Conservation (phyloP, 805 yeast genomes). For the Schwanniomyces sp. region DNA sequence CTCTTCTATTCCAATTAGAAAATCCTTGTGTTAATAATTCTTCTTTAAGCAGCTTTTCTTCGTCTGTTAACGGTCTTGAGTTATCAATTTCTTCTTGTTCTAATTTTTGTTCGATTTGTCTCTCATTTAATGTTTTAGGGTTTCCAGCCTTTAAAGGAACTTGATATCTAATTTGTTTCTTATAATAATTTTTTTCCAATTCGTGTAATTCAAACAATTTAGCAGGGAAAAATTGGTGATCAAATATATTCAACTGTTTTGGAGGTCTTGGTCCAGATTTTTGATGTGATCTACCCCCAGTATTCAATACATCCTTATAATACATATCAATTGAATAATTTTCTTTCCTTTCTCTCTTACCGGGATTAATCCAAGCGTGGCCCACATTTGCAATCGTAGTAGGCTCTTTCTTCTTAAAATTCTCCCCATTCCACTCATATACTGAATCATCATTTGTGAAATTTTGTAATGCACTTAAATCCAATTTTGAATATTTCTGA, state of each 20-base stretch:
- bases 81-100: conserved; percentile 74
- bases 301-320: conserved; percentile 74
- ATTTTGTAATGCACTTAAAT: conserved; percentile 76
- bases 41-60: conserved; percentile 65
- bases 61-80: conserved; percentile 80
- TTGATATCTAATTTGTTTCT: conserved; percentile 62
- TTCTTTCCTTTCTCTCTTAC: conserved; percentile 80
- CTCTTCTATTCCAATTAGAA: conserved; percentile 82
- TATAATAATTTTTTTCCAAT: conserved; percentile 74
- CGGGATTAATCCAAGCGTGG: conserved; percentile 78
- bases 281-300: conserved; percentile 58
- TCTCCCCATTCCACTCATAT: conserved; percentile 87
- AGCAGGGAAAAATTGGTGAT: conserved; percentile 89
- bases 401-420: conserved; percentile 66
- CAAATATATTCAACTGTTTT: conserved; percentile 75
- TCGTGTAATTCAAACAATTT: conserved; percentile 74
- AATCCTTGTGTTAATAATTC: conserved; percentile 66
- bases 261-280: conserved; percentile 78
- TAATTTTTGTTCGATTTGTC: conserved; percentile 47
- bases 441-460: conserved; percentile 67
- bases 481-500: conserved; percentile 62
- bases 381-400: conserved; percentile 48
- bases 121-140: conserved; percentile 26
- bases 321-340: conserved; percentile 88
- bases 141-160: conserved; percentile 64